Evolutionary conservation across 371 early-diverging fungal genomes (phyloP).

Genomic region (Mucor mucedo): DNA sequence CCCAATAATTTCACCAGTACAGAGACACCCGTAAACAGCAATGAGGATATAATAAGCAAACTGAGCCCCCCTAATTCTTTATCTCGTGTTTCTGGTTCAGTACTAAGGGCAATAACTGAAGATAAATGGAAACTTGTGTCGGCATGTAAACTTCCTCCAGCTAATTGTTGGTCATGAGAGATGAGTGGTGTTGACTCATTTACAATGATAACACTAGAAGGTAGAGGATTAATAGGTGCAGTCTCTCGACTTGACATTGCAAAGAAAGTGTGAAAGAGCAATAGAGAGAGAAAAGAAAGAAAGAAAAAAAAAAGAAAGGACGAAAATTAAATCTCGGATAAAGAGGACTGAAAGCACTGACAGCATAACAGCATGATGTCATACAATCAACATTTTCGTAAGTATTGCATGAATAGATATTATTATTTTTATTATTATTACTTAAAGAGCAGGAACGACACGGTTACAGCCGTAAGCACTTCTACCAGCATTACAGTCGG

Average conservation of each 20-base stretch:
- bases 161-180: slow-evolving; percentile 22
- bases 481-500: slow-evolving; percentile 41
- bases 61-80: slow-evolving; percentile 35
- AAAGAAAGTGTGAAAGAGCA: too few species aligned
- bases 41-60: slow-evolving; percentile 68
- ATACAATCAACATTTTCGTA: background rate
- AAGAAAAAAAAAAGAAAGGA: background rate
- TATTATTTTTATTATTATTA: background rate
- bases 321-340: background rate
- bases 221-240: slow-evolving; percentile 19
- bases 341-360: background rate
- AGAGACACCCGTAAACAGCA: slow-evolving; percentile 72
- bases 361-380: background rate
- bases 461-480: slow-evolving; percentile 50
- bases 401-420: background rate
- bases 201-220: slow-evolving; percentile 31
- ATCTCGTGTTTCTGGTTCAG: background rate
- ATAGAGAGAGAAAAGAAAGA: too few species aligned
- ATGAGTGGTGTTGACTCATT: slow-evolving; percentile 34
- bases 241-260: background rate
- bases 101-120: slow-evolving; percentile 16
- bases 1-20: slow-evolving; percentile 67
- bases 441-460: slow-evolving; percentile 53
- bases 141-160: slow-evolving; percentile 4
- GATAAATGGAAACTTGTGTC: slow-evolving; percentile 5